Percentiles rank a stretch among this genome's conserved stretches.
These are phyloP conservation scores for Saccharomyces eubayanus DNA, from an alignment of 805 yeast species.

Conservation along the genomic window DNA sequence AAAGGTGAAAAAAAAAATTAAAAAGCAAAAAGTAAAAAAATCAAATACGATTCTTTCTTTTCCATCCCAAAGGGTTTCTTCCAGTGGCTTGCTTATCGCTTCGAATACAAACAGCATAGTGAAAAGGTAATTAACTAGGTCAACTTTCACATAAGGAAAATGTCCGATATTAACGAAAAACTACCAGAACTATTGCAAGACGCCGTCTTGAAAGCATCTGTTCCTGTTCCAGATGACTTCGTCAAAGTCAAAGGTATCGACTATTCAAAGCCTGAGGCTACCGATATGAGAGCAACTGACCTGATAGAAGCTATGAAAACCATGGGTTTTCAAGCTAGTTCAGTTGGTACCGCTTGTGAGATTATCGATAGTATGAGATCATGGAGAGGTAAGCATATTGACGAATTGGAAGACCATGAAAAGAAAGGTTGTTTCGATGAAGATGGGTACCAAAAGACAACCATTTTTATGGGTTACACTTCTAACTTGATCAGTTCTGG, in stretches of 20 bases:
- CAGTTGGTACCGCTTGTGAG: constrained; percentile 81
- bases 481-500: constrained; percentile 95
- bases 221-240: constrained; percentile 74
- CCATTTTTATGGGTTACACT: constrained; percentile 92
- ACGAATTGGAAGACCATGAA: constrained; percentile 59
- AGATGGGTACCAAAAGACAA: constrained; percentile 70
- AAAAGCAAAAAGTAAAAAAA: neutral
- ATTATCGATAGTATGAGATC: constrained; percentile 85
- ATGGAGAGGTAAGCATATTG: constrained; percentile 82
- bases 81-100: neutral
- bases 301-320: constrained; percentile 74
- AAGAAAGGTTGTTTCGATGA: constrained; percentile 72
- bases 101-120: neutral
- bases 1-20: neutral
- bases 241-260: constrained; percentile 82
- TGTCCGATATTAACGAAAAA: constrained; percentile 34
- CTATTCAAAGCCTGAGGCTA: constrained; percentile 69
- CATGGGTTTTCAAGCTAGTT: constrained; percentile 96
- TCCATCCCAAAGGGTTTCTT: neutral
- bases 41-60: neutral
- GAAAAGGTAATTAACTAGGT: neutral
- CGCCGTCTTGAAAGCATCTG: constrained; percentile 83
- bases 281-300: constrained; percentile 71
- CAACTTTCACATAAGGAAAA: constrained; percentile 3
- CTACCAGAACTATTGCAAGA: constrained; percentile 75